Conservation (phyloP, 148 eudicot species). For the Vaccinium corymbosum region DNA sequence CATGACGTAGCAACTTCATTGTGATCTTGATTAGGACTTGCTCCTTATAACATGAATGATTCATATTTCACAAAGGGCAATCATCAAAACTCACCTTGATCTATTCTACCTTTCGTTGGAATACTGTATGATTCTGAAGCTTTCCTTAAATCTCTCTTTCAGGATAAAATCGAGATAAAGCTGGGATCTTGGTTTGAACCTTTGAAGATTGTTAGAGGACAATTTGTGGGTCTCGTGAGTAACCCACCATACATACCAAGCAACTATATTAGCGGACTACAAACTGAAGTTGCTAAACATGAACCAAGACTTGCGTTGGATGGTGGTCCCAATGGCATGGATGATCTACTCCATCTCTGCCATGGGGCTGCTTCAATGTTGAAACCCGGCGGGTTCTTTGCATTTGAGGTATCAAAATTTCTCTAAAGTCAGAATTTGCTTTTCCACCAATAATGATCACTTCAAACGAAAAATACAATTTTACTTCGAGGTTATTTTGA, state of each 20-base stretch:
- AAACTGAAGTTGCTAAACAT: slow-evolving; percentile 83
- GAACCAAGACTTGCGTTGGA: slow-evolving; percentile 88
- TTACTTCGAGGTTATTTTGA: background rate
- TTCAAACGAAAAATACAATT: background rate
- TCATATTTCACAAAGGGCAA: background rate
- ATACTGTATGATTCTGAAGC: background rate
- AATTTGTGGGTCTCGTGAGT: slow-evolving; percentile 74
- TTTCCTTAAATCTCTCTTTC: slow-evolving; percentile 15
- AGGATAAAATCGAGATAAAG: slow-evolving; percentile 57
- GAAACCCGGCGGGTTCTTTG: slow-evolving; percentile 85
- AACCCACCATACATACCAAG: slow-evolving; percentile 97
- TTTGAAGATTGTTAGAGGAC: slow-evolving; percentile 53
- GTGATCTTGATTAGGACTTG: background rate
- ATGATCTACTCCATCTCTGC: slow-evolving; percentile 59
- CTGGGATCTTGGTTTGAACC: slow-evolving; percentile 94
- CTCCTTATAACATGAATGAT: background rate
- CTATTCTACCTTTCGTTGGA: background rate
- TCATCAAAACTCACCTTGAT: background rate
- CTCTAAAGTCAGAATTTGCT: background rate
- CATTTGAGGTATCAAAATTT: slow-evolving; percentile 64
- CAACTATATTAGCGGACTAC: slow-evolving; percentile 61
- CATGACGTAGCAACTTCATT: background rate
- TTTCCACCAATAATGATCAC: background rate
- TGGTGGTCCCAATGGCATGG: slow-evolving; percentile 74
- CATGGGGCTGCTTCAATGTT: slow-evolving; percentile 53